Evolutionary conservation across 2,329 filamentous ascomycete genomes (phyloP).

Genomic region (Lasiodiplodia hormozganensis): DNA sequence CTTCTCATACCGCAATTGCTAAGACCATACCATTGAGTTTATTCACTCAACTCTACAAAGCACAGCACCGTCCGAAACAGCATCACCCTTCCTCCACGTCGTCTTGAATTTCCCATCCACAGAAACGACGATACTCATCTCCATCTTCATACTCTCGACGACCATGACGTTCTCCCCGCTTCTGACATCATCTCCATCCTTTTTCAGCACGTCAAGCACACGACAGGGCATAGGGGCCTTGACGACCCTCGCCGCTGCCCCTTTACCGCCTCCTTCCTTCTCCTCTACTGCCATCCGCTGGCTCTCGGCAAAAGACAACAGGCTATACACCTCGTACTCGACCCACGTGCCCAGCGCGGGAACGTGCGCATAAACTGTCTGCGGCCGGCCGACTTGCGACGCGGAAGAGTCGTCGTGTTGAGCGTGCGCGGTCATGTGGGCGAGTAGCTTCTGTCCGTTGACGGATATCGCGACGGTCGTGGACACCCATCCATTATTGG

Average conservation of each 20-base stretch:
- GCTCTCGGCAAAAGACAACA: slow-evolving; percentile 41
- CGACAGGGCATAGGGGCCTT: slow-evolving; percentile 43
- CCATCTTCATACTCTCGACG: slow-evolving; percentile 55
- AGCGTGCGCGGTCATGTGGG: neutral
- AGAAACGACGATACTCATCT: slow-evolving; percentile 42
- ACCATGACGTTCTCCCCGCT: neutral
- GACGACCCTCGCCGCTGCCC: slow-evolving; percentile 37
- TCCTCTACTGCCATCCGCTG: slow-evolving; percentile 32
- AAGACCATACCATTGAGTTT: no score
- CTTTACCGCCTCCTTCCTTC: slow-evolving; percentile 29
- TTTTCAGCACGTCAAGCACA: slow-evolving; percentile 42
- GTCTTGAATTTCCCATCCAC: slow-evolving; percentile 40
- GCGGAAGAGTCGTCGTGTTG: neutral
- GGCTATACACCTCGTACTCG: slow-evolving; percentile 37
- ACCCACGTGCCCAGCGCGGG: slow-evolving; percentile 40
- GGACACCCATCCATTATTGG: neutral
- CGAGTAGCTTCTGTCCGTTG: neutral
- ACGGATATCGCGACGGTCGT: neutral
- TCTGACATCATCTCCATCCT: slow-evolving; percentile 40
- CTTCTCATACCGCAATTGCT: no score
- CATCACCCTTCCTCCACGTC: slow-evolving; percentile 22
- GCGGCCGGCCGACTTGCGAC: slow-evolving; percentile 14
- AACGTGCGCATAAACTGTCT: slow-evolving; percentile 39
- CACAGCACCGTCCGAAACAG: slow-evolving; percentile 44
- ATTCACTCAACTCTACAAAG: slow-evolving; percentile 36